A percentile compares a stretch with the other conserved stretches of the same genome.
Evolutionary conservation across 2,329 filamentous ascomycete species (phyloP).

Genomic region (Chlorencoelia australis): DNA sequence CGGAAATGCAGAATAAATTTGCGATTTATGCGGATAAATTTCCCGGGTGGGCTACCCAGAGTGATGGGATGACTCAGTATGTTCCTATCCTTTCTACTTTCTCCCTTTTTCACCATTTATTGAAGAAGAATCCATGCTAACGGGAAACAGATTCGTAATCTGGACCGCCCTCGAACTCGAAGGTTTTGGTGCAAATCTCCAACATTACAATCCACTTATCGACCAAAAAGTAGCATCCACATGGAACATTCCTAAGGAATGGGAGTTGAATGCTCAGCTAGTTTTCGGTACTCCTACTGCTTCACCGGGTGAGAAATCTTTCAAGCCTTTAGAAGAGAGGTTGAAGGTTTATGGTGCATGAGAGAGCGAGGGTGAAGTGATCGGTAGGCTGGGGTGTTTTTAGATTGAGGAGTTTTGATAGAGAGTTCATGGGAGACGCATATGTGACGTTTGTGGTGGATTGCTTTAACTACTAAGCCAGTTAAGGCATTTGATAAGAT

Average conservation of each 20-base stretch:
- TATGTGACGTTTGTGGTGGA: no score
- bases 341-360: constrained; percentile 54
- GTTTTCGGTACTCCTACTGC: constrained; percentile 62
- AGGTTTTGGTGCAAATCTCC: constrained; percentile 78
- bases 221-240: constrained; percentile 57
- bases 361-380: no score
- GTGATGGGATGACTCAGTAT: constrained; percentile 74
- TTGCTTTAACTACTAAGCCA: no score
- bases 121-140: not conserved
- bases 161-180: constrained; percentile 79
- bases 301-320: constrained; percentile 51
- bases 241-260: constrained; percentile 62
- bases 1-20: constrained; percentile 57
- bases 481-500: no score
- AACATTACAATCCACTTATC: constrained; percentile 87
- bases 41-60: constrained; percentile 65
- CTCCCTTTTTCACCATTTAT: not conserved
- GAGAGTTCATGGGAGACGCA: no score
- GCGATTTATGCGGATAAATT: constrained; percentile 71
- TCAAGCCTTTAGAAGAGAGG: constrained; percentile 53
- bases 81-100: constrained; percentile 23
- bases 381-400: no score
- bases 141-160: constrained; percentile 30
- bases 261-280: constrained; percentile 73
- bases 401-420: no score